A percentile compares a stretch with the other conserved stretches of the same genome.
Conservation (phyloP, 352 stramenopile species). For the Phytophthora brassicae region DNA sequence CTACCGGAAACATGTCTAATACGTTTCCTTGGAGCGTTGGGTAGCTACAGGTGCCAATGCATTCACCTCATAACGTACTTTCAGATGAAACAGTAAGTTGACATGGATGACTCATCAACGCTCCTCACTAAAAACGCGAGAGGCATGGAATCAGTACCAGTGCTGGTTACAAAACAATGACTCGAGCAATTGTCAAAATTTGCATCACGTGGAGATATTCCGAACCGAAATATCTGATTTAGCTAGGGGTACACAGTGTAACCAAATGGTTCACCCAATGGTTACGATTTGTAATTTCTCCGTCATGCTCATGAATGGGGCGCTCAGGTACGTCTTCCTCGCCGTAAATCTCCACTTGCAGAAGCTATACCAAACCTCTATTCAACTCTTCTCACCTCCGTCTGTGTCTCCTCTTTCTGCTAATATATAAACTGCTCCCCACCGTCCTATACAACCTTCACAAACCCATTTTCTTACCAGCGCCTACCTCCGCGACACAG, state of each 20-base stretch:
- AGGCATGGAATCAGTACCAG: too few species aligned
- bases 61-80: too few species aligned
- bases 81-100: too few species aligned
- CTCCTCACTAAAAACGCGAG: too few species aligned
- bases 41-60: too few species aligned
- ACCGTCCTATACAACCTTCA: conserved; percentile 1
- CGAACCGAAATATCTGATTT: not conserved
- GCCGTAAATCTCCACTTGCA: not conserved
- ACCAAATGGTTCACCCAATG: too few species aligned
- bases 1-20: too few species aligned
- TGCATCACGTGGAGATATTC: not conserved
- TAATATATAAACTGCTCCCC: not conserved
- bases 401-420: not conserved
- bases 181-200: not conserved
- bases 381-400: not conserved
- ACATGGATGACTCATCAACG: too few species aligned
- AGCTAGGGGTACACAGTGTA: not conserved
- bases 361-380: too few species aligned
- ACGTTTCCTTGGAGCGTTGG: too few species aligned
- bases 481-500: conserved; percentile 45
- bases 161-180: too few species aligned
- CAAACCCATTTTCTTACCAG: conserved; percentile 16
- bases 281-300: not conserved
- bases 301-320: conserved; percentile 31
- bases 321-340: conserved; percentile 36